phyloP scores from a whole-genome alignment of 2,329 filamentous ascomycete species.

The Neofusicoccum cordaticola region DNA sequence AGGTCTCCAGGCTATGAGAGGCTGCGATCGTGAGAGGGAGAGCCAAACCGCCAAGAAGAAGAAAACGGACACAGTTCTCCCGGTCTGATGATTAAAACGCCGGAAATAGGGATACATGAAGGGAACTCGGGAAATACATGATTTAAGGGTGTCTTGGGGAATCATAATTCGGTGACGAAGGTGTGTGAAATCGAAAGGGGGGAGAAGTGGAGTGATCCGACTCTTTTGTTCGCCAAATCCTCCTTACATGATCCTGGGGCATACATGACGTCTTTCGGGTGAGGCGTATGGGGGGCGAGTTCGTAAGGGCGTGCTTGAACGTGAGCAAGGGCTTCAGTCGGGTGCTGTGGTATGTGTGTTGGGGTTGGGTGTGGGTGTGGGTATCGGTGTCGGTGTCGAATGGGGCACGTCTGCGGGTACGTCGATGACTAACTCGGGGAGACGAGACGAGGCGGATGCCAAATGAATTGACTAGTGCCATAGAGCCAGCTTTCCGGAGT shows the following conservation, averaged over 20 bases:
- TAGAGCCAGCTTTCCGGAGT: background rate
- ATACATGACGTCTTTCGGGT: constrained; percentile 20
- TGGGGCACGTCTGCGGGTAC: constrained; percentile 5
- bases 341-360: constrained; percentile 14
- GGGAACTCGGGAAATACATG: background rate
- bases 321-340: constrained; percentile 13
- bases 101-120: constrained; percentile 3
- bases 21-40: background rate
- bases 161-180: constrained; percentile 13
- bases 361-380: background rate
- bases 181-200: constrained; percentile 6
- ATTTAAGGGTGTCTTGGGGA: constrained; percentile 1
- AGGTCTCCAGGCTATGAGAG: background rate
- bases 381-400: constrained; percentile 7
- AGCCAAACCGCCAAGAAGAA: background rate
- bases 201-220: constrained; percentile 12
- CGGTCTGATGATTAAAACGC: constrained; percentile 1
- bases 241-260: constrained; percentile 22
- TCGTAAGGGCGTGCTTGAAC: constrained; percentile 15
- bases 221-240: constrained; percentile 13
- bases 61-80: background rate
- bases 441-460: background rate
- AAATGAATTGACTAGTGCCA: background rate
- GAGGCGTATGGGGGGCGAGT: constrained; percentile 8
- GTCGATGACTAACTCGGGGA: background rate